These are phyloP conservation scores for Albizia julibrissin DNA, from an alignment of 306 rosid genomes.

Conservation along the genomic window DNA sequence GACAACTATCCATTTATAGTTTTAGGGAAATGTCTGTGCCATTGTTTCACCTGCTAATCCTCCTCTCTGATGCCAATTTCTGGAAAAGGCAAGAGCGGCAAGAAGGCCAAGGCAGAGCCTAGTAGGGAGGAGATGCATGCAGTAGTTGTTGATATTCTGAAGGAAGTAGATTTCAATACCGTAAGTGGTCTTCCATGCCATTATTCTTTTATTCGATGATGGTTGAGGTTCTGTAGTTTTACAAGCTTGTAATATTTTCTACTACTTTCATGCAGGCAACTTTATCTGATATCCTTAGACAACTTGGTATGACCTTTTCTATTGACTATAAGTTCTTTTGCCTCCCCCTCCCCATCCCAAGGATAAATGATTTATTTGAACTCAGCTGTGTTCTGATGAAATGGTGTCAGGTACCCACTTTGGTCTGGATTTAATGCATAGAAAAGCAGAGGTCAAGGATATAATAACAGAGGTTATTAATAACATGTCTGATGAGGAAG, in stretches of 20 bases:
- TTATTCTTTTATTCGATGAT: slow-evolving; percentile 5
- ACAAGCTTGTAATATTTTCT: slow-evolving; percentile 15
- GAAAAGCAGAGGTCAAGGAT: slow-evolving; percentile 94
- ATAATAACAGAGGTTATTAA: slow-evolving; percentile 96
- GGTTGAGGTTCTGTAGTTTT: neutral
- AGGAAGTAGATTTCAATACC: slow-evolving; percentile 93
- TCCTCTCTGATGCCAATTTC: slow-evolving; percentile 29
- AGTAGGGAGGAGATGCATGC: slow-evolving; percentile 78
- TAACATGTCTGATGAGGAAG: slow-evolving; percentile 96
- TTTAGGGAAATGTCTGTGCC: neutral
- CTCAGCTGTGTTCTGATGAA: slow-evolving; percentile 26
- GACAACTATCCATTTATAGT: neutral
- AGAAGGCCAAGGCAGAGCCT: slow-evolving; percentile 86
- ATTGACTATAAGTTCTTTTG: neutral
- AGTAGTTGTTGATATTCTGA: slow-evolving; percentile 83
- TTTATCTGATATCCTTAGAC: slow-evolving; percentile 90
- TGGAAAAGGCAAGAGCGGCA: slow-evolving; percentile 76
- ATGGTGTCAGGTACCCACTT: slow-evolving; percentile 76
- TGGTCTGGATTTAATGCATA: slow-evolving; percentile 91
- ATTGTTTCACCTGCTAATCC: slow-evolving; percentile 16
- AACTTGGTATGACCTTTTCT: slow-evolving; percentile 71
- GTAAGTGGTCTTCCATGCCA: slow-evolving; percentile 50
- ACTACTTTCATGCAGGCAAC: slow-evolving; percentile 72
- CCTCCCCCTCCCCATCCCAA: neutral
- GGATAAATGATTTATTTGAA: slow-evolving; percentile 3